A percentile compares a stretch with the other conserved stretches of the same genome.
These are phyloP conservation scores for Claviceps paspali DNA, from an alignment of 2,329 filamentous ascomycete species.

Conservation along the genomic window DNA sequence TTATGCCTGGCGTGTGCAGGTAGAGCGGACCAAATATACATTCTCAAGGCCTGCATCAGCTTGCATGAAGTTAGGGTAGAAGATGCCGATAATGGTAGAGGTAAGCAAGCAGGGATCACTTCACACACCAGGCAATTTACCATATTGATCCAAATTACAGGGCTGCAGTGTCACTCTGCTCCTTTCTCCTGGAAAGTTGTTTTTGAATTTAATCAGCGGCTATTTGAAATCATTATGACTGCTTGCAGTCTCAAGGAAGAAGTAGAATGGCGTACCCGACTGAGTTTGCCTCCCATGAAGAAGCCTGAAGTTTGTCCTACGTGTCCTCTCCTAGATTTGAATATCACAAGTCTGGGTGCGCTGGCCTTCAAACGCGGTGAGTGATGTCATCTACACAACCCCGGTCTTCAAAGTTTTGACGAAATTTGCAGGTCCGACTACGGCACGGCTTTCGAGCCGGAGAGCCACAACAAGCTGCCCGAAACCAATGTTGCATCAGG, in stretches of 20 bases:
- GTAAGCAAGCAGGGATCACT: conserved; percentile 22
- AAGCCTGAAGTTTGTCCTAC: conserved; percentile 31
- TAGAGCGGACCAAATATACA: conserved; percentile 52
- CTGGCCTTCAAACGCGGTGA: conserved; percentile 58
- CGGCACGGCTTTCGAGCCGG: conserved; percentile 62
- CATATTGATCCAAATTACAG: conserved; percentile 25
- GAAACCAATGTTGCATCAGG: conserved; percentile 53
- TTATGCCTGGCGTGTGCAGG: conserved; percentile 58
- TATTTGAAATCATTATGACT: conserved; percentile 76
- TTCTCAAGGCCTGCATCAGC: conserved; percentile 58
- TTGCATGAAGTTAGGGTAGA: conserved; percentile 52
- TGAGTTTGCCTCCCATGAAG: conserved; percentile 38
- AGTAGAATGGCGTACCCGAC: conserved; percentile 58
- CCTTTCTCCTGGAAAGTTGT: conserved; percentile 84
- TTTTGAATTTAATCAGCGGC: conserved; percentile 60
- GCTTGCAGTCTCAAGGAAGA: conserved; percentile 74
- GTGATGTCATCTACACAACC: conserved; percentile 4
- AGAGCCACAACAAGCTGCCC: conserved; percentile 59
- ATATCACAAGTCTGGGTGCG: conserved; percentile 59
- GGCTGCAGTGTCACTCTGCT: conserved; percentile 73
- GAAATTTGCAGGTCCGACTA: conserved; percentile 35
- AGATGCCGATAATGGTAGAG: conserved; percentile 59
- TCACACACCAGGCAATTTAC: neutral
- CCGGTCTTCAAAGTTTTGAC: neutral
- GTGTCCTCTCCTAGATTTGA: conserved; percentile 49